Evolutionary conservation across 345 rosid species (phyloP), one percentile per base, ranked within the genome.

Genomic region (Citrus cavaleriei): DNA sequence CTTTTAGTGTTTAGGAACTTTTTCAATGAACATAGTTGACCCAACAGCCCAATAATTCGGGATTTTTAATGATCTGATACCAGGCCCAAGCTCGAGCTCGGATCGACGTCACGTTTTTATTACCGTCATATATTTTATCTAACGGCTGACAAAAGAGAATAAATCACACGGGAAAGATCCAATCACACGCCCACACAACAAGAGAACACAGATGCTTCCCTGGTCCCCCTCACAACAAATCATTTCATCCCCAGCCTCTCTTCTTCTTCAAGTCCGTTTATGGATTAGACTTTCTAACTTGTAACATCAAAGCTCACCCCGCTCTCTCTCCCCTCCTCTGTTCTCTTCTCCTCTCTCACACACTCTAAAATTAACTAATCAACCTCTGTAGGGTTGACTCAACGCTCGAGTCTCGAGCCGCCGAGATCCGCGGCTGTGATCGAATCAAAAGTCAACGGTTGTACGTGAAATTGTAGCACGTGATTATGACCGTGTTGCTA

Each of bases 361-460:
- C 3, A 27, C 80, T 70, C 55, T 42, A 60, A 61, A 25, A 70
- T 77, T 78, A 24, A 61, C 78, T 54, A 80, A 51, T 71, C 80
- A 10, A 7, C 7, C n/a, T 68, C 63, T 22, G 66, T 32, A 4
- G 62, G 19, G 62, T 73, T 74, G 71, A 40, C 75, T 70, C 46
- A 22, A 71, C 58, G 66, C 27, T 68, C 65, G 63, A 55, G 37
- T 54, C 63, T n/a, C 81, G 72, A 59, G 34, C 68, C 83, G 72
- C 68, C 58, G 79, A 81, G 89, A 89, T 88, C 87, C 73, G 60
- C 75, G 61, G 76, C 80, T 68, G 70, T 73, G 85, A 83, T 85
- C 80, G 61, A 61, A 54, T 77, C 71, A 78, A 63, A 73, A 77
- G 35, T 76, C 74, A 22, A 72, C 49, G 74, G 49, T 70, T 81